Conservation (phyloP, 768 basidiomycete species). For the Hericium coralloides region DNA sequence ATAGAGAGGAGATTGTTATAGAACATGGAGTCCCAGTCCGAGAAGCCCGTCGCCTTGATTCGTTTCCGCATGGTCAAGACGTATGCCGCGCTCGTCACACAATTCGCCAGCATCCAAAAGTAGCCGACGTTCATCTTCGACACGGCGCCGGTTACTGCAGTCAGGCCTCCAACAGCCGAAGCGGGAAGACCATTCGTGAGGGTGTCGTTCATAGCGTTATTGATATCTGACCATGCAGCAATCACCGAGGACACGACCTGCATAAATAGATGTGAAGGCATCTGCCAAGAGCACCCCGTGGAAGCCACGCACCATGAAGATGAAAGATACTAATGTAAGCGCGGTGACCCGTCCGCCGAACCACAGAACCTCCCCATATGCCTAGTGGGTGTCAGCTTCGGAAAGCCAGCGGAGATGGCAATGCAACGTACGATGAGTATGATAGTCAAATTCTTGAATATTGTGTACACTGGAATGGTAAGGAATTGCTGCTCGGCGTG, state of each 20-base stretch:
- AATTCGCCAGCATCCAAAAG: constrained; percentile 95
- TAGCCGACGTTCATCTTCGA: constrained; percentile 72
- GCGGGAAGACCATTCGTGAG: constrained; percentile 12
- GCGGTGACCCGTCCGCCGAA: constrained; percentile 86
- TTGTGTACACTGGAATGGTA: constrained; percentile 95
- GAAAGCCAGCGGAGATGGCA: constrained; percentile 1
- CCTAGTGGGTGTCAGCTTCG: constrained; percentile 34
- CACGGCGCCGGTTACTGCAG: constrained; percentile 36
- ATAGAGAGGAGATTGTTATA: constrained; percentile 97
- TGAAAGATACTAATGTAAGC: constrained; percentile 82
- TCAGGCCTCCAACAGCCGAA: constrained; percentile 17
- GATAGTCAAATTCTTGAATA: constrained; percentile 99
- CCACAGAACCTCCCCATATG: constrained; percentile 97
- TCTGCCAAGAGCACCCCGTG: background rate
- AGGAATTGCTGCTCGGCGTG: constrained; percentile 71
- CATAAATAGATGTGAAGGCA: background rate
- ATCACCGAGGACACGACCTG: constrained; percentile 89
- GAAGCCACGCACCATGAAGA: constrained; percentile 66
- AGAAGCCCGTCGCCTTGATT: constrained; percentile 91
- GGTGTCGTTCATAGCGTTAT: constrained; percentile 24
- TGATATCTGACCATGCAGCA: constrained; percentile 84
- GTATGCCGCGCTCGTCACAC: constrained; percentile 82
- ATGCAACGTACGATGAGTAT: constrained; percentile 76
- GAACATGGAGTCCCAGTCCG: constrained; percentile 99
- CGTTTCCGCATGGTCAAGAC: constrained; percentile 93